Percentiles rank a stretch among this genome's conserved stretches.
Conservation (phyloP, 2,329 filamentous ascomycete genomes). For the Pseudocercospora crystallina region DNA sequence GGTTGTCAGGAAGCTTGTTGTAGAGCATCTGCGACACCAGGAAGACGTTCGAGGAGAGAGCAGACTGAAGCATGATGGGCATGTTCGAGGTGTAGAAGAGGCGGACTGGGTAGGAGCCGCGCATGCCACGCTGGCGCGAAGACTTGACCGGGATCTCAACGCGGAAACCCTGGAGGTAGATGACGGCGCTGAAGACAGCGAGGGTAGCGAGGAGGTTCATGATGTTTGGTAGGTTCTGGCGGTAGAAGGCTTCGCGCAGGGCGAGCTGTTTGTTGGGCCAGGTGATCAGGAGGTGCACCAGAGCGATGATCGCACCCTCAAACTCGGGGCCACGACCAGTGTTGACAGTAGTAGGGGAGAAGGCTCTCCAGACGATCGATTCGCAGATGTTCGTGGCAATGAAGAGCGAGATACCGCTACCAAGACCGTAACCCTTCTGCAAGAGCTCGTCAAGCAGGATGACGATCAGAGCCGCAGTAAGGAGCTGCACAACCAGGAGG, state of each 20-base stretch:
- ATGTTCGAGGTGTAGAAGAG: slow-evolving; percentile 99
- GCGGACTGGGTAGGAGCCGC: slow-evolving; percentile 95
- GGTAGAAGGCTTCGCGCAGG: slow-evolving; percentile 97
- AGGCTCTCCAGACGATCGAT: slow-evolving; percentile 99
- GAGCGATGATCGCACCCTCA: slow-evolving; percentile 94
- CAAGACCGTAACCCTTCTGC: slow-evolving; percentile 98
- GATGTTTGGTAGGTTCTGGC: slow-evolving; percentile 98
- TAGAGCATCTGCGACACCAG: slow-evolving; percentile 99
- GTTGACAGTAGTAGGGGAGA: slow-evolving; percentile 99
- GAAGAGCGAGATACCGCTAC: slow-evolving; percentile 98
- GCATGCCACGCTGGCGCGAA: slow-evolving; percentile 95
- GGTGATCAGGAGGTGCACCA: slow-evolving; percentile 96
- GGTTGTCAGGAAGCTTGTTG: slow-evolving; percentile 98
- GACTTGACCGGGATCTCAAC: slow-evolving; percentile 99
- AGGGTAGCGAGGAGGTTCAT: slow-evolving; percentile 94
- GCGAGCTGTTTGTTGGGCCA: slow-evolving; percentile 99
- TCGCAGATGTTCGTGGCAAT: slow-evolving; percentile 99
- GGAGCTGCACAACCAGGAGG: slow-evolving; percentile 94
- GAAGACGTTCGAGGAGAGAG: slow-evolving; percentile 98
- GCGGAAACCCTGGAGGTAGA: slow-evolving; percentile 87
- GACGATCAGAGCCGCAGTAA: slow-evolving; percentile 96
- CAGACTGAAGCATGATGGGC: slow-evolving; percentile 99
- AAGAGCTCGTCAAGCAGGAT: slow-evolving; percentile 98
- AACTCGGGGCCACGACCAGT: slow-evolving; percentile 98
- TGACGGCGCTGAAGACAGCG: slow-evolving; percentile 91